These are phyloP conservation scores for Hebeloma cylindrosporum DNA, from an alignment of 768 basidiomycete genomes.

Conservation along the genomic window DNA sequence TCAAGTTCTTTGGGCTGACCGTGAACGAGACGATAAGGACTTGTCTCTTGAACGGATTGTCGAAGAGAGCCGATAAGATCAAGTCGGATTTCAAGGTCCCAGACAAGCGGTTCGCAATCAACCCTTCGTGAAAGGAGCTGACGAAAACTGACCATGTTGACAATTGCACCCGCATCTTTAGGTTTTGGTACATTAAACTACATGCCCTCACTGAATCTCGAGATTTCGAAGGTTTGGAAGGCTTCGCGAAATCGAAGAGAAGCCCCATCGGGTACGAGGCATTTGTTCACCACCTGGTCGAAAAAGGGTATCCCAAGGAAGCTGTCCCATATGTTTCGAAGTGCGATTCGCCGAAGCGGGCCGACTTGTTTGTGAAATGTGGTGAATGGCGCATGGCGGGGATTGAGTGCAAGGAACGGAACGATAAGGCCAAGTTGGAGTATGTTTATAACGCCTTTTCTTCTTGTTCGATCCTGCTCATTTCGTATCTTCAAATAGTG, in stretches of 20 bases:
- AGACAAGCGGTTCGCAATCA: slow-evolving; percentile 76
- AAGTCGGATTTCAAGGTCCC: slow-evolving; percentile 90
- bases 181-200: slow-evolving; percentile 94
- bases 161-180: slow-evolving; percentile 28
- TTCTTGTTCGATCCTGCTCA: not conserved
- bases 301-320: slow-evolving; percentile 72
- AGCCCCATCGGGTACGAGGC: slow-evolving; percentile 96
- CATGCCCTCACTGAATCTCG: slow-evolving; percentile 74
- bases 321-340: slow-evolving; percentile 76
- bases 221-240: slow-evolving; percentile 86
- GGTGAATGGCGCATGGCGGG: slow-evolving; percentile 90
- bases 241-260: slow-evolving; percentile 82
- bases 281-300: slow-evolving; percentile 78
- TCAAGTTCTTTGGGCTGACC: slow-evolving; percentile 79
- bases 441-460: slow-evolving; percentile 47
- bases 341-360: slow-evolving; percentile 80
- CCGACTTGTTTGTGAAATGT: slow-evolving; percentile 87
- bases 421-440: slow-evolving; percentile 84
- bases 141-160: not conserved
- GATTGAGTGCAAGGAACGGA: slow-evolving; percentile 85
- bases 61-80: slow-evolving; percentile 87
- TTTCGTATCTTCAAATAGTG: slow-evolving; percentile 40
- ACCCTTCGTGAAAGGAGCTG: not conserved
- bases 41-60: slow-evolving; percentile 76
- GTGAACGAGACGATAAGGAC: slow-evolving; percentile 83